A percentile compares a stretch with the other conserved stretches of the same genome.
Evolutionary conservation across 306 rosid species (phyloP).

Genomic region (Castanea sativa): DNA sequence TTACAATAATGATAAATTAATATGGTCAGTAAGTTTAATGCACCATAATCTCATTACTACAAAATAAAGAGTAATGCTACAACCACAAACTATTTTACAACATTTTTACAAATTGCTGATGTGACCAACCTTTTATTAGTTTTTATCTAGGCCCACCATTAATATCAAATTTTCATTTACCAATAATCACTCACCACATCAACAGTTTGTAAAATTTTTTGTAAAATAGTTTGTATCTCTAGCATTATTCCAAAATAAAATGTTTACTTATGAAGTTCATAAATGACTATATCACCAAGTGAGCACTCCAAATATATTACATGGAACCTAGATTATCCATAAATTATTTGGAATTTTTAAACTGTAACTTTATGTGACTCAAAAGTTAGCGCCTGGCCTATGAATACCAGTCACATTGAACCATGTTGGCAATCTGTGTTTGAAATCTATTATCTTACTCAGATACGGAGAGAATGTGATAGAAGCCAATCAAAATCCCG

Average conservation of each 20-base stretch:
- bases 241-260: not conserved
- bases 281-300: not conserved
- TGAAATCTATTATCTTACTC: conserved; percentile 4
- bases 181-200: too few species aligned
- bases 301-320: not conserved
- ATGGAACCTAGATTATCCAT: not conserved
- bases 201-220: too few species aligned
- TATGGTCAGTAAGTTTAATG: not conserved
- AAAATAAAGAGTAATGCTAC: not conserved
- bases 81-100: too few species aligned
- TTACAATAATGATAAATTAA: not conserved
- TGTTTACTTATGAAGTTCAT: not conserved
- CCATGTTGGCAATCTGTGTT: too few species aligned
- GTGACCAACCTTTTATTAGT: too few species aligned
- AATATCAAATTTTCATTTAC: too few species aligned
- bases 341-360: not conserved
- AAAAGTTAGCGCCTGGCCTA: not conserved
- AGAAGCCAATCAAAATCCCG: conserved; percentile 67
- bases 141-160: too few species aligned
- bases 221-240: too few species aligned
- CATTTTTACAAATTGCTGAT: too few species aligned
- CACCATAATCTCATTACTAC: not conserved
- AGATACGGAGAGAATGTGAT: conserved; percentile 96
- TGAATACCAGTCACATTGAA: not conserved
- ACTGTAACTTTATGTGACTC: not conserved